These are phyloP conservation scores for Talinum fruticosum DNA, from an alignment of 148 eudicot species.

Conservation along the genomic window DNA sequence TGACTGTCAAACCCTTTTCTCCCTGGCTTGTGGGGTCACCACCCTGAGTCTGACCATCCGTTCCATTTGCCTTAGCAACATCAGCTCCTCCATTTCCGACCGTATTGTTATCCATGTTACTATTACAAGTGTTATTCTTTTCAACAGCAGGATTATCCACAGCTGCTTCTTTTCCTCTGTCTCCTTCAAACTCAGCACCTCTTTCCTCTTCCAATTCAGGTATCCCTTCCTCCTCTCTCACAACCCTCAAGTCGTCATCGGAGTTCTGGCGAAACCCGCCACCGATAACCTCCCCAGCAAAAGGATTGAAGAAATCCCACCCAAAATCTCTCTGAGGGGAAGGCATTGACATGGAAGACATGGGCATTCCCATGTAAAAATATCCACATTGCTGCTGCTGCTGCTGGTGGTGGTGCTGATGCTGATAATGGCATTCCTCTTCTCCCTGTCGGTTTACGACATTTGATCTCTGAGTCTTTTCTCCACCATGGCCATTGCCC, in stretches of 20 bases:
- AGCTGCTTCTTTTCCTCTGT: slow-evolving; percentile 16
- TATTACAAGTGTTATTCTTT: neutral
- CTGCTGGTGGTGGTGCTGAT: neutral
- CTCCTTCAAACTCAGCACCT: slow-evolving; percentile 28
- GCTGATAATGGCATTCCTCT: neutral
- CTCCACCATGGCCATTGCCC: slow-evolving; percentile 28
- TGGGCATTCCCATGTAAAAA: slow-evolving; percentile 46
- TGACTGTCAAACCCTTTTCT: slow-evolving; percentile 58
- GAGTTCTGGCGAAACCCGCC: slow-evolving; percentile 43
- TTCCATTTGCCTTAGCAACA: slow-evolving; percentile 31
- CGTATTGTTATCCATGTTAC: slow-evolving; percentile 16
- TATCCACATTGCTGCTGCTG: slow-evolving; percentile 39
- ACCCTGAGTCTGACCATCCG: slow-evolving; percentile 2
- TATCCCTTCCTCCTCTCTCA: slow-evolving; percentile 82
- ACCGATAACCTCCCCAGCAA: slow-evolving; percentile 40
- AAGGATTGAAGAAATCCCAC: slow-evolving; percentile 97
- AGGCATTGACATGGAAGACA: slow-evolving; percentile 53
- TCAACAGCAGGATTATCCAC: neutral
- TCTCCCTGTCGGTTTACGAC: slow-evolving; percentile 8
- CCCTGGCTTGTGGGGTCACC: slow-evolving; percentile 28
- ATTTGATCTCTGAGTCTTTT: slow-evolving; percentile 21
- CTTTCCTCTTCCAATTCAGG: slow-evolving; percentile 75
- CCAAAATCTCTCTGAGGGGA: slow-evolving; percentile 83
- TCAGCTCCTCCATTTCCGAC: slow-evolving; percentile 36
- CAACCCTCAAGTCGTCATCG: slow-evolving; percentile 65